Base-by-base conservation (phyloP, 2,329 filamentous ascomycete species). In the Cladosporium sp. region DNA sequence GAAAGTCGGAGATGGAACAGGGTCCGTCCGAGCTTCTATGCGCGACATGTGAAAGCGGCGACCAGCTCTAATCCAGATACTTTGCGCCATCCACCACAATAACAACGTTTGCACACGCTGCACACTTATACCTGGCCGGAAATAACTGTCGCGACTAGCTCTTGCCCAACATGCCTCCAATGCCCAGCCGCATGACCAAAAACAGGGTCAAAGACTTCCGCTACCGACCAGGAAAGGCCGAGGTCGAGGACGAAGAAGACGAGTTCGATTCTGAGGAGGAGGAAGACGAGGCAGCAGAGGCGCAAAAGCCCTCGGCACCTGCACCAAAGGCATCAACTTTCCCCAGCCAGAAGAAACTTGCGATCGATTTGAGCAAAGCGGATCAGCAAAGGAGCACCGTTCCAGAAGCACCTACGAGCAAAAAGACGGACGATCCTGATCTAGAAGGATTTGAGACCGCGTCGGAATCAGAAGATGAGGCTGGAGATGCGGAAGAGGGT, bases 151-250 rank as follows among this genome's bases (percentile, higher is more conserved):
- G 18, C 35, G 56, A 29, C 16, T 7, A 1, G 23, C 5, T 7
- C 6, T 40, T 57, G 56, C 61, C 66, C 70, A 76, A 61, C 53
- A 85, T 86, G 85, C 89, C 91, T 68, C 87, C 89, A 14, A 93
- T 91, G 77, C 71, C 73, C n/a, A 72, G 69, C 69, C 91, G 91
- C 74, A 97, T 98, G 91, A 98, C 94, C 69, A 93, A 93, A 68
- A 97, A 97, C 75, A 93, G 92, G 3, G 80, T 89, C 66, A 89
- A 88, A 76, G 91, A 92, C 28, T 87, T 89, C 71, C 91, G 95
- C 65, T 91, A 97, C 74, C 89, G 93, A 66, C 90, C 94, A 18
- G 94, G 95, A 70, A 98, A 97, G 78, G 83, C 89, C 18, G 81
- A 84, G 2, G 85, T 81, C 8, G 84, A 82, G 67, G 83, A 82